phyloP scores from a whole-genome alignment of 2,329 filamentous ascomycete species.

The Fulvia fulva region DNA sequence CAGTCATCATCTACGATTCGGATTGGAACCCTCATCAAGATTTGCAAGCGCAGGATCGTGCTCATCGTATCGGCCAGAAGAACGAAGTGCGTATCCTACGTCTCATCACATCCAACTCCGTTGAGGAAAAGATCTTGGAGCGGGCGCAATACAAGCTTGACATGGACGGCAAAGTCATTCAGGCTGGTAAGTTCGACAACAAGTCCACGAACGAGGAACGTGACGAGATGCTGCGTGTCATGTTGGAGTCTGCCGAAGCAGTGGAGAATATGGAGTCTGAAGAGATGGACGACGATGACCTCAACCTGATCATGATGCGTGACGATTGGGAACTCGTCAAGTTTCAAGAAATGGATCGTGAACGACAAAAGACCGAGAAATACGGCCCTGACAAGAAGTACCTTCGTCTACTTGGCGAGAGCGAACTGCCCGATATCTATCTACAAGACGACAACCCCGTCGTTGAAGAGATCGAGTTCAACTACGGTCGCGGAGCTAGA shows the following conservation, averaged over 20 bases:
- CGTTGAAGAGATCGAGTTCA: conserved; percentile 72
- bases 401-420: conserved; percentile 79
- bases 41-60: conserved; percentile 98
- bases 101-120: conserved; percentile 92
- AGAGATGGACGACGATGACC: conserved; percentile 97
- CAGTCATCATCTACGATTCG: conserved; percentile 98
- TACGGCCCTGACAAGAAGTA: conserved; percentile 71
- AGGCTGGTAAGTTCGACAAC: conserved; percentile 98
- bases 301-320: conserved; percentile 91
- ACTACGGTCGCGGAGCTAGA: conserved; percentile 82
- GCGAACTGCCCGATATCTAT: conserved; percentile 91
- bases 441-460: conserved; percentile 79
- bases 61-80: conserved; percentile 99
- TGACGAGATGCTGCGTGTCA: conserved; percentile 90
- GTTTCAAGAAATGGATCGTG: conserved; percentile 81
- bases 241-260: conserved; percentile 75
- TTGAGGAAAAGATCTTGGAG: conserved; percentile 97
- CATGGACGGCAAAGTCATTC: conserved; percentile 99
- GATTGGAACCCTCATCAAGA: conserved; percentile 99
- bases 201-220: conserved; percentile 98
- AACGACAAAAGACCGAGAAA: conserved; percentile 59
- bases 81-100: conserved; percentile 96
- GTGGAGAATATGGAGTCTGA: conserved; percentile 76
- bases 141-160: conserved; percentile 96
- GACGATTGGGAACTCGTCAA: conserved; percentile 70